Evolutionary conservation across 225 moss, liverwort and hornwort species (phyloP), one percentile per base, ranked within the genome.

Genomic region (Bryum argenteum): DNA sequence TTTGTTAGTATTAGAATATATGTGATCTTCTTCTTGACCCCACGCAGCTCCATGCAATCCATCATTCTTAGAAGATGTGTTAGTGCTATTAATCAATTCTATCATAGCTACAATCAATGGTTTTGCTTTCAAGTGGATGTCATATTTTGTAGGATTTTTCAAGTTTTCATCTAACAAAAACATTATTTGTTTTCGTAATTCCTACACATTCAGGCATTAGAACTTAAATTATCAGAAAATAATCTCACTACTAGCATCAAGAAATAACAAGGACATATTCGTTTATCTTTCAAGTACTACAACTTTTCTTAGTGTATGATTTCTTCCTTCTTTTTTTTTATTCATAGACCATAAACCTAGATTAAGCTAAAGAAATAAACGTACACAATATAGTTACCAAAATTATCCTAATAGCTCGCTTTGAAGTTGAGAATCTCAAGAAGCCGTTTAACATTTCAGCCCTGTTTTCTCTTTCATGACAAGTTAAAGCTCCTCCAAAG

Each of bases 391-490:
- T 12, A 16, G 58, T 63, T 71, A 85, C 85, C 41, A 1, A 10
- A 42, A 85, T 41, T 26, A 82, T 77, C 56, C 73, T 70, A 13
- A 67, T 50, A 57, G 78, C 61, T 33, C 63, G 43, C 40, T 75
- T 82, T 11, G 90, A 82, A 2, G 79, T 72, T 58, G 84, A 80
- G 45, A 96, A 91, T 16, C 78, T 79, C 48, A 93, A 65, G 70
- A 85, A 93, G 7, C 93, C 96, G 22, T 76, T 79, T 10, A 96
- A 75, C 91, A 96, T 93, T 37, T 83, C 70, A 3, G 71, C 82
- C 65, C 72, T 65, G 44, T 71, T 83, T 0, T 81, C 80, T 71
- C 75, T 85, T 65, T 55, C 81, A 8, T 45, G 79, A 65, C 79
- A 82, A 47, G 43, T 77, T 17, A 90, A 74, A 60, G 66, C 47